A percentile compares a stretch with the other conserved stretches of the same genome.
phyloP scores from a whole-genome alignment of 1,139 yeast species.

The Blastobotrys buckinghamii region DNA sequence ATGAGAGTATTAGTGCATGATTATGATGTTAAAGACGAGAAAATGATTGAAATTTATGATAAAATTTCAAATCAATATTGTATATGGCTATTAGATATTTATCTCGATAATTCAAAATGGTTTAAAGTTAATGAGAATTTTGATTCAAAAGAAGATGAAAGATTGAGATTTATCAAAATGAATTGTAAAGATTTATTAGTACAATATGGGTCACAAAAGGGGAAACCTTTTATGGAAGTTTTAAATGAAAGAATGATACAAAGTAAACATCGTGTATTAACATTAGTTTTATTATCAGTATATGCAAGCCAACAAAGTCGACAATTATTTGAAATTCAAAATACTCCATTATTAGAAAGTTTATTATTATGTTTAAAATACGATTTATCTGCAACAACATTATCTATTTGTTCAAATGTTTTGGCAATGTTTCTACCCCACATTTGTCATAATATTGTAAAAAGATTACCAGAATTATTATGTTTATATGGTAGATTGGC shows the following conservation, averaged over 20 bases:
- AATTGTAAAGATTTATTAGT: slow-evolving; percentile 41
- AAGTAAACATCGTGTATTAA: slow-evolving; percentile 35
- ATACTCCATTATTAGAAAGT: slow-evolving; percentile 39
- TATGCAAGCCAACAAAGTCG: slow-evolving; percentile 31
- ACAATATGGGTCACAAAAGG: slow-evolving; percentile 38
- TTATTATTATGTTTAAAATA: slow-evolving; percentile 40
- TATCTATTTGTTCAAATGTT: slow-evolving; percentile 41
- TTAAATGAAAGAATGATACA: slow-evolving; percentile 34
- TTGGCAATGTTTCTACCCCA: slow-evolving; percentile 54
- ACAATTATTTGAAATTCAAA: slow-evolving; percentile 34
- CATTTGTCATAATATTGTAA: slow-evolving; percentile 36
- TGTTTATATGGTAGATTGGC: slow-evolving; percentile 43
- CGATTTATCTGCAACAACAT: slow-evolving; percentile 42
- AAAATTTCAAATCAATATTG: slow-evolving; percentile 15
- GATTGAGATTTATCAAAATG: slow-evolving; percentile 43
- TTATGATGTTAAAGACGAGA: slow-evolving; percentile 16
- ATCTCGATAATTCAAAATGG: slow-evolving; percentile 17
- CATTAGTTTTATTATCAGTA: slow-evolving; percentile 35
- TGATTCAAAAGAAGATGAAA: slow-evolving; percentile 35
- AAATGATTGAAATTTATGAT: slow-evolving; percentile 18
- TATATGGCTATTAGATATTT: slow-evolving; percentile 22
- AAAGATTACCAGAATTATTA: slow-evolving; percentile 41
- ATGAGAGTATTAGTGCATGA: slow-evolving; percentile 31
- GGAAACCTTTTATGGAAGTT: slow-evolving; percentile 34
- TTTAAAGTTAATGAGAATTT: slow-evolving; percentile 14